Conservation (phyloP, 2,329 filamentous ascomycete genomes). For the Stagonosporopsis vannaccii region DNA sequence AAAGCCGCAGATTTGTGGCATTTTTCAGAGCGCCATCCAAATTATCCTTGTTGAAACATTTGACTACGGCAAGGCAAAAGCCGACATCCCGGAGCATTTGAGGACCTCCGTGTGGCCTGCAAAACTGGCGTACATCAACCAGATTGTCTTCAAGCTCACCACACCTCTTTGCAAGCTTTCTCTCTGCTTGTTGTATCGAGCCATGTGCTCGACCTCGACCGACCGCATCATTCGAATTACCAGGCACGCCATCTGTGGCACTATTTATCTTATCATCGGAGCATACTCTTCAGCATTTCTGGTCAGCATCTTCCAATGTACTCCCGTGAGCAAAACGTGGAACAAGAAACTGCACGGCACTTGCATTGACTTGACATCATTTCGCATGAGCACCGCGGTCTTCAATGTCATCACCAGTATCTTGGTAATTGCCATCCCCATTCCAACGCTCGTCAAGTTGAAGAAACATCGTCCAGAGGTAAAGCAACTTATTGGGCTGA, state of each 20-base stretch:
- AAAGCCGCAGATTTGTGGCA: constrained; percentile 4
- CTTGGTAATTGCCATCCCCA: constrained; percentile 18
- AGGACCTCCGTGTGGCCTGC: constrained; percentile 8
- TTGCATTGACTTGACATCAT: constrained; percentile 13
- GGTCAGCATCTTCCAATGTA: constrained; percentile 20
- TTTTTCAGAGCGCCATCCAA: constrained; percentile 20
- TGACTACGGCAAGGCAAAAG: constrained; percentile 18
- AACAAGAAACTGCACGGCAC: constrained; percentile 11
- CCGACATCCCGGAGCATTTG: constrained; percentile 7
- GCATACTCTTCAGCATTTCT: constrained; percentile 19
- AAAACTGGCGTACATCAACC: constrained; percentile 18
- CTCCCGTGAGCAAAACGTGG: constrained; percentile 17
- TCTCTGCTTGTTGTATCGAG: constrained; percentile 15
- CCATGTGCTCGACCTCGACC: constrained; percentile 19
- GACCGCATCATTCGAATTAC: constrained; percentile 13
- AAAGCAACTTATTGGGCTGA: constrained; percentile 11
- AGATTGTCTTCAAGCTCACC: constrained; percentile 21
- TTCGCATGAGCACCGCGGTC: constrained; percentile 21
- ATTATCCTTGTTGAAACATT: constrained; percentile 13
- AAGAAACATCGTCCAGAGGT: constrained; percentile 19
- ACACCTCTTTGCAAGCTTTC: constrained; percentile 22
- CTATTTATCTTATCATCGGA: constrained; percentile 15
- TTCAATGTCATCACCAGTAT: constrained; percentile 18
- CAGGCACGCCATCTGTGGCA: constrained; percentile 11
- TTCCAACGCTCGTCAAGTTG: constrained; percentile 16